A percentile compares a stretch with the other conserved stretches of the same genome.
phyloP scores from a whole-genome alignment of 2,329 filamentous ascomycete species.

The Cladosporium sp. region DNA sequence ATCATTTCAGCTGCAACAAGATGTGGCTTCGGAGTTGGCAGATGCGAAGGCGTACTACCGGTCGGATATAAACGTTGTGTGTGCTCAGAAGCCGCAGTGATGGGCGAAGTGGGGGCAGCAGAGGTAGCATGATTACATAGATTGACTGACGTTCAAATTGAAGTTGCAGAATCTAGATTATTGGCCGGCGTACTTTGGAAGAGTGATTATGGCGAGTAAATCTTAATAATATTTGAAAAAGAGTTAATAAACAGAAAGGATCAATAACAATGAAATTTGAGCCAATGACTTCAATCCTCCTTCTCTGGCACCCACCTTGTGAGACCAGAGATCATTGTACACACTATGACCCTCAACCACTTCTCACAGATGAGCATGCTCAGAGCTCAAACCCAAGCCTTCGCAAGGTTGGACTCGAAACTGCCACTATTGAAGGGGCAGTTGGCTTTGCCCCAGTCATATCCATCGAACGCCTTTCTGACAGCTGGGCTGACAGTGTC shows the following conservation, averaged over 20 bases:
- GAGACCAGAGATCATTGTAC: background rate
- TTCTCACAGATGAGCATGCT: background rate
- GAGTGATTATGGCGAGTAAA: too few species aligned
- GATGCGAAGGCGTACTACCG: conserved; percentile 21
- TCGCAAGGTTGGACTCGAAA: background rate
- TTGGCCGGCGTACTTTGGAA: too few species aligned
- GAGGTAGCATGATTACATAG: too few species aligned
- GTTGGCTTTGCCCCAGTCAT: background rate
- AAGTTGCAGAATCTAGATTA: too few species aligned
- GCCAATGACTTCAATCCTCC: too few species aligned
- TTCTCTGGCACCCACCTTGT: background rate
- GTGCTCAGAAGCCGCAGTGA: conserved; percentile 10
- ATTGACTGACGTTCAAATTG: background rate
- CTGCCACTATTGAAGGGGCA: background rate
- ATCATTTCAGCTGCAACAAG: conserved; percentile 12
- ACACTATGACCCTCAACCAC: background rate
- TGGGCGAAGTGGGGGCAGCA: background rate
- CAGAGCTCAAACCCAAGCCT: background rate
- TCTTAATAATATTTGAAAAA: too few species aligned
- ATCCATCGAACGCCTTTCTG: background rate
- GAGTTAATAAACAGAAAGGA: too few species aligned
- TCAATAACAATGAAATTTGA: too few species aligned
- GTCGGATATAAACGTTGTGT: conserved; percentile 23
- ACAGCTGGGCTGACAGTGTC: background rate
- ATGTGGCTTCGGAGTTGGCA: conserved; percentile 13